Evolutionary conservation across 257 asterid species (phyloP).

Genomic region (Rehmannia glutinosa): DNA sequence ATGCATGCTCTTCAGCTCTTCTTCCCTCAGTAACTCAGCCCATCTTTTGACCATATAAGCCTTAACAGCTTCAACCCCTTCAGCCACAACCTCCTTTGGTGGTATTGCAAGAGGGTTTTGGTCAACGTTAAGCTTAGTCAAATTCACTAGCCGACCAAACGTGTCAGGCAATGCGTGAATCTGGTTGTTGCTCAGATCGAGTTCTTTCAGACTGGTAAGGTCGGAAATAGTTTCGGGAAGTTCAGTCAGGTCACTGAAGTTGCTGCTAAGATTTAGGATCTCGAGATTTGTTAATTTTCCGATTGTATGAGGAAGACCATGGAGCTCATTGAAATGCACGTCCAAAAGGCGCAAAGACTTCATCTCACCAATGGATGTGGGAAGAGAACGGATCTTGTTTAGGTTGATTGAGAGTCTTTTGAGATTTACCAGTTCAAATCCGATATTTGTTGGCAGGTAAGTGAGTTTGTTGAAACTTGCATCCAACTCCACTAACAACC

Average conservation of each 20-base stretch:
- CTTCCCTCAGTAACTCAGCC: conserved; percentile 53
- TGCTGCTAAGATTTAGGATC: conserved; percentile 70
- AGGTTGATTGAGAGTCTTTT: conserved; percentile 50
- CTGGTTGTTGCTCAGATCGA: conserved; percentile 93
- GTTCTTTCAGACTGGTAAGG: conserved; percentile 68
- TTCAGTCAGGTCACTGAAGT: conserved; percentile 72
- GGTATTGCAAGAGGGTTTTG: conserved; percentile 82
- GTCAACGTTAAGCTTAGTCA: conserved; percentile 59
- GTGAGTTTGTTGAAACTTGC: conserved; percentile 77
- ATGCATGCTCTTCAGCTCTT: conserved; percentile 32
- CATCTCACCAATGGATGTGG: conserved; percentile 82
- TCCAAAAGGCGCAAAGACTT: conserved; percentile 56
- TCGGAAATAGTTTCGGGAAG: conserved; percentile 76
- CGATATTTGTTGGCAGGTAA: conserved; percentile 86
- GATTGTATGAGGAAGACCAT: conserved; percentile 59
- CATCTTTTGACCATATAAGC: conserved; percentile 59
- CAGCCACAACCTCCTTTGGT: conserved; percentile 60
- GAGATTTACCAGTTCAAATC: conserved; percentile 59
- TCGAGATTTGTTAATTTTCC: conserved; percentile 66
- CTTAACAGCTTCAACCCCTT: conserved; percentile 69
- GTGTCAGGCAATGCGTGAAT: conserved; percentile 68
- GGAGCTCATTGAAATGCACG: conserved; percentile 78
- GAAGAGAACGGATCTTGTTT: conserved; percentile 79
- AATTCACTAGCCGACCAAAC: conserved; percentile 56
- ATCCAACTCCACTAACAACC: conserved; percentile 66